A percentile compares a stretch with the other conserved stretches of the same genome.
Evolutionary conservation across 257 asterid genomes (phyloP).

Genomic region (Forsythia suspensa): DNA sequence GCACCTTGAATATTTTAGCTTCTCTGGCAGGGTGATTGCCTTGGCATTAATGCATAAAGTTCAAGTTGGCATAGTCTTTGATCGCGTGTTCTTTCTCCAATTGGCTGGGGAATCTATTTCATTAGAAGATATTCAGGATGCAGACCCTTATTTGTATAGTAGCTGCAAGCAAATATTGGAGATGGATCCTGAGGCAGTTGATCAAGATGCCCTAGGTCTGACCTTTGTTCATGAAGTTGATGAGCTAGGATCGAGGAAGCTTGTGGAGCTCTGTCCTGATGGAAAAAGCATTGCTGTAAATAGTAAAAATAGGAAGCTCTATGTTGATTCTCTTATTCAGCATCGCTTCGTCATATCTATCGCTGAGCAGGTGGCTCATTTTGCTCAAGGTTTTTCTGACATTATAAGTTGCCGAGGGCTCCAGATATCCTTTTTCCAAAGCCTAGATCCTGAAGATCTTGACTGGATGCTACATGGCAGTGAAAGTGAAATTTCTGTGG

Average conservation of each 20-base stretch:
- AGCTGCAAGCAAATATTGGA: slow-evolving; percentile 93
- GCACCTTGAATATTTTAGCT: slow-evolving; percentile 83
- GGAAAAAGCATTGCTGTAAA: slow-evolving; percentile 66
- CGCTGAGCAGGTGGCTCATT: slow-evolving; percentile 63
- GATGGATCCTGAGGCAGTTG: slow-evolving; percentile 83
- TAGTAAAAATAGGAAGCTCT: slow-evolving; percentile 71
- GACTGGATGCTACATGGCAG: slow-evolving; percentile 85
- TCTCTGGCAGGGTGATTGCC: slow-evolving; percentile 90
- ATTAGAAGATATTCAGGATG: slow-evolving; percentile 79
- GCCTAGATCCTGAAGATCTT: slow-evolving; percentile 77
- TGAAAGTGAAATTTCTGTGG: slow-evolving; percentile 71
- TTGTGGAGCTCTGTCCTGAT: slow-evolving; percentile 67
- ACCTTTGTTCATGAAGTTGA: slow-evolving; percentile 79
- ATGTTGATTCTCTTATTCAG: slow-evolving; percentile 72
- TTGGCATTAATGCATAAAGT: slow-evolving; percentile 89
- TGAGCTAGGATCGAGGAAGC: slow-evolving; percentile 78
- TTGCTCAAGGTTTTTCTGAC: slow-evolving; percentile 73
- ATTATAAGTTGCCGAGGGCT: slow-evolving; percentile 42
- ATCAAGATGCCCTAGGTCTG: slow-evolving; percentile 83
- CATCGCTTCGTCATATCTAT: slow-evolving; percentile 71
- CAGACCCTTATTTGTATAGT: slow-evolving; percentile 78
- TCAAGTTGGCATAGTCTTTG: slow-evolving; percentile 89
- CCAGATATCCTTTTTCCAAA: slow-evolving; percentile 61
- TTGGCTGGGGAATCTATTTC: slow-evolving; percentile 65
- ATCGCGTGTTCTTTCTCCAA: slow-evolving; percentile 75